Evolutionary conservation across 768 basidiomycete species (phyloP).

Genomic region (Solioccasus polychromus): DNA sequence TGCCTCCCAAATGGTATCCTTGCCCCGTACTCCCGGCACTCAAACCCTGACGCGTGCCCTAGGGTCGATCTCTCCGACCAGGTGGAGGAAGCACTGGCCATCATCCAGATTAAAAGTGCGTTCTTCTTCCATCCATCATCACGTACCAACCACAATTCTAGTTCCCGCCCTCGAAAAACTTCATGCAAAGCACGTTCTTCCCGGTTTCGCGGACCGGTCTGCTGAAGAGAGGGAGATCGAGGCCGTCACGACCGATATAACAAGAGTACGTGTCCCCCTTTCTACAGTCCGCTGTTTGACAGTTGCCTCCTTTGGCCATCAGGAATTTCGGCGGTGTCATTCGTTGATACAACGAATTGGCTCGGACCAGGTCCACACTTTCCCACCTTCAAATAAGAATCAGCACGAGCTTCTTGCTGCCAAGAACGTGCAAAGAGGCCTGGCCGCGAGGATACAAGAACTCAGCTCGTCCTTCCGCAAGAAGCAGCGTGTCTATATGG

Average conservation of each 20-base stretch:
- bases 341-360: conserved; percentile 68
- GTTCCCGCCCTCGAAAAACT: conserved; percentile 90
- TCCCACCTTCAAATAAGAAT: conserved; percentile 52
- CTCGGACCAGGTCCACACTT: conserved; percentile 53
- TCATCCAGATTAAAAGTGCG: conserved; percentile 77
- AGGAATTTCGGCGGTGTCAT: conserved; percentile 43
- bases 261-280: conserved; percentile 54
- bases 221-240: conserved; percentile 96
- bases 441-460: conserved; percentile 96
- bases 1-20: conserved; percentile 85
- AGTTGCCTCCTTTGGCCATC: conserved; percentile 1
- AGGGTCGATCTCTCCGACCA: conserved; percentile 95
- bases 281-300: conserved; percentile 5
- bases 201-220: conserved; percentile 93
- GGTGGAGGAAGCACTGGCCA: conserved; percentile 74
- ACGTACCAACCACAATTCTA: conserved; percentile 34
- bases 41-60: conserved; percentile 16
- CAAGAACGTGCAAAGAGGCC: conserved; percentile 91
- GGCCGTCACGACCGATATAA: conserved; percentile 79
- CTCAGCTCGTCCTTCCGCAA: conserved; percentile 90
- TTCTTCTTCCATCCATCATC: conserved; percentile 11
- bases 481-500: conserved; percentile 98
- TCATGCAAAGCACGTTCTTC: conserved; percentile 93
- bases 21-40: not conserved
- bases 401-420: conserved; percentile 63